Base-by-base conservation (phyloP, 176 grass and related monocot species). In the Aegilops bicornis region DNA sequence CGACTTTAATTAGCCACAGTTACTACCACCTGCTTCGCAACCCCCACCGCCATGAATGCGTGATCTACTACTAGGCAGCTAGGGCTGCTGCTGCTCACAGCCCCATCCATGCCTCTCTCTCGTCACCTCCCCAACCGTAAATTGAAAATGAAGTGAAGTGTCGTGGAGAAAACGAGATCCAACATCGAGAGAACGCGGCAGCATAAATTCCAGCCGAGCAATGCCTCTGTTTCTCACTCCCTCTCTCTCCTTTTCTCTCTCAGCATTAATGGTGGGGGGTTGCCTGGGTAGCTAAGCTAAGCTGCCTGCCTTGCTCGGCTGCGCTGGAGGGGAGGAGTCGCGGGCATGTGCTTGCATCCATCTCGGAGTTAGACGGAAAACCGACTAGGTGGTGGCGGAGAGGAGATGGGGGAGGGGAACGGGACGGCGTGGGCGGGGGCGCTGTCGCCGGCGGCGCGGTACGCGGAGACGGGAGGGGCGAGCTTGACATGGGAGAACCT, bases 401-500 rank as follows among this genome's bases (percentile, higher is more conserved):
- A 16, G 5, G 40, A 40, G 24, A 91, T 87, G 89, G 89, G 30
- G 8, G 69, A 58, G 1, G 27, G 67, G 42, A 69, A 42, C 22
- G 81, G 77, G n/a, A 17, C 50, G 36, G 89, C 85, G 37, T 84
- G 82, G 77, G 81, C 77, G 29, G 85, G 82, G 52, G 86, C 90
- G 10, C 82, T 88, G 70, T 91, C 90, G 67, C 66, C 84, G 86
- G 84, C 87, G 48, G 77, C 84, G 39, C 67, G 81, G 15, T 87
- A 86, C 50, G 82, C 81, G 2, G 81, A 81, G 75, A 43, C 90
- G 1, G 89, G 83, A 35, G 94, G 90, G 0, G 87, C 97, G 32
- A 94, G 95, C 90, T 84, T 99, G 48, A 95, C 93, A 54, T 99
- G 97, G 97, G 94, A 99, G 92, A 95, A 96, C 84, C 97, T 99